Evolutionary conservation across 371 early-diverging fungal genomes (phyloP), one percentile per base, ranked within the genome.

Genomic region (Hamiltosporidium tvaerminnensis): DNA sequence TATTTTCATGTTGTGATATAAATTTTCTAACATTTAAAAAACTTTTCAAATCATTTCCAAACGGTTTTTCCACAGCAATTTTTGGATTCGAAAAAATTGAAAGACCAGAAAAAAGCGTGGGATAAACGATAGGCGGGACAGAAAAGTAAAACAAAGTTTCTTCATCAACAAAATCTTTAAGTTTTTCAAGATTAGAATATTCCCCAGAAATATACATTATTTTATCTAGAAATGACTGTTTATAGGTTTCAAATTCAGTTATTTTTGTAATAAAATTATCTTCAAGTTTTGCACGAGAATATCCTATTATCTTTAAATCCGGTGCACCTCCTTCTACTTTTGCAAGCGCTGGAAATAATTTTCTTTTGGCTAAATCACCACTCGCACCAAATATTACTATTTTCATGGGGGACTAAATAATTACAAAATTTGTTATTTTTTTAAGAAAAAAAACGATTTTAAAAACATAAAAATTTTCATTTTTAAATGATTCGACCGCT

Each of bases 31-130:
- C 81, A 63, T 82, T 77, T 57, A 83, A 80, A 53, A 87, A 88
- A 23, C 83, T 84, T 10, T 87, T 86, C 1, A 84, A 81, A 69
- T 90, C 91, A 70, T 84, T 85, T 14, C 98, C 98, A 83, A 93
- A 93, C 0, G 98, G 98, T 76, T 98, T 98, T 73, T 98, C 98
- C n/a, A 95, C 83, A 49, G 91, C 83, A 47, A 95, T 64, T 9
- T 85, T 55, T 57, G 82, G 70, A 83, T 86, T 33, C n/a, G 53
- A 33, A 31, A 61, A 52, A 32, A 54, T 44, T 35, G 10, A 9
- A 2, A 47, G 37, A 30, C 86, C 84, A 9, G 66, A 72, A 7
- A 90, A 83, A 4, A 92, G 89, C 2, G 81, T 74, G 33, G 85
- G 82, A 78, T 93, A 98, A 32, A 90, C 88, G 4, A 85, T 84